Evolutionary conservation across 352 stramenopile species (phyloP).

Genomic region (Pseudoperonospora humuli): DNA sequence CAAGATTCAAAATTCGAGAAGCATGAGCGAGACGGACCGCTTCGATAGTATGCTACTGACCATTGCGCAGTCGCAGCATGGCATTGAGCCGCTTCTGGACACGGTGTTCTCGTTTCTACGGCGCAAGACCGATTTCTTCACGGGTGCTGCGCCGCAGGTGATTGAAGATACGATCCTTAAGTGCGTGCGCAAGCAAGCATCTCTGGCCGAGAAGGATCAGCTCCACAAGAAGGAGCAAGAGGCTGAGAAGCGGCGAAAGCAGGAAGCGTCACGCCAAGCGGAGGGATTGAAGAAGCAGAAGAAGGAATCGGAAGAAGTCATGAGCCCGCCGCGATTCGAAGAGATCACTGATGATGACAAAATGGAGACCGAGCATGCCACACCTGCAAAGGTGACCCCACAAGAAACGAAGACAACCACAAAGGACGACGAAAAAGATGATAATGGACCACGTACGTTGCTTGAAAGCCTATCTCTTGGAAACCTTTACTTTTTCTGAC

Average conservation of each 20-base stretch:
- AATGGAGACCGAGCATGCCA: slow-evolving; percentile 22
- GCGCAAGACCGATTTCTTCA: slow-evolving; percentile 99
- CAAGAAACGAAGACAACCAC: slow-evolving; percentile 17
- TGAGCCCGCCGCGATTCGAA: slow-evolving; percentile 56
- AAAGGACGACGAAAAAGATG: slow-evolving; percentile 53
- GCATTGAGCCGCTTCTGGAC: slow-evolving; percentile 97
- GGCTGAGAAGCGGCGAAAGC: slow-evolving; percentile 69
- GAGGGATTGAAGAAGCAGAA: slow-evolving; percentile 52
- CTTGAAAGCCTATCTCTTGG: no score
- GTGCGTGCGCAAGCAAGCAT: slow-evolving; percentile 89
- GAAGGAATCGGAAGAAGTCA: slow-evolving; percentile 18
- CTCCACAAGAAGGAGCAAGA: slow-evolving; percentile 71
- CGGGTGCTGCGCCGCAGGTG: slow-evolving; percentile 70
- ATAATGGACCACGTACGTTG: slow-evolving; percentile 51
- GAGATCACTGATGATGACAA: slow-evolving; percentile 66
- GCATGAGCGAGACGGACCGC: slow-evolving; percentile 65
- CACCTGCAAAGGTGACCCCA: slow-evolving; percentile 9
- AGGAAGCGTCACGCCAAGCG: slow-evolving; percentile 34
- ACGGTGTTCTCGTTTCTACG: slow-evolving; percentile 97
- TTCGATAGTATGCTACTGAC: slow-evolving; percentile 96
- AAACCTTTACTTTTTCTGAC: neutral
- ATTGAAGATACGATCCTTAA: slow-evolving; percentile 84
- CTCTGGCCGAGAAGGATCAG: slow-evolving; percentile 76
- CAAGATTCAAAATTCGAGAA: slow-evolving; percentile 4
- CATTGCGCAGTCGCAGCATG: slow-evolving; percentile 93